These are phyloP conservation scores for Marasmius oreades DNA, from an alignment of 1,284 basidiomycete species.

Conservation along the genomic window DNA sequence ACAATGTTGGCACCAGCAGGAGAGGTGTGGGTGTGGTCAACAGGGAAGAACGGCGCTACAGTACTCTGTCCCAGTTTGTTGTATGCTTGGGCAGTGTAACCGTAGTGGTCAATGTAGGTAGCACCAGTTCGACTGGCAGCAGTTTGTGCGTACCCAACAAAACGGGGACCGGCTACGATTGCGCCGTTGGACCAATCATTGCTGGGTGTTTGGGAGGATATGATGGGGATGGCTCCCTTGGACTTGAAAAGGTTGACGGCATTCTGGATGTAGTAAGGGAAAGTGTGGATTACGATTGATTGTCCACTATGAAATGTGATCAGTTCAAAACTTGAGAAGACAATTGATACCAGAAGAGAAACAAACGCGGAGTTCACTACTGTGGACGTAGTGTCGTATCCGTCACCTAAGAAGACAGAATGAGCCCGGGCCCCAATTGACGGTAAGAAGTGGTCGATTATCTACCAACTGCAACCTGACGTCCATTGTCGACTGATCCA, in stretches of 20 bases:
- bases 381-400: constrained; percentile 30
- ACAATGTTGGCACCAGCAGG: constrained; percentile 40
- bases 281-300: constrained; percentile 34
- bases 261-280: constrained; percentile 40
- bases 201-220: constrained; percentile 46
- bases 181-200: constrained; percentile 38
- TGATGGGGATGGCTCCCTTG: constrained; percentile 44
- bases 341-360: background rate
- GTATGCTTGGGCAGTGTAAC: constrained; percentile 39
- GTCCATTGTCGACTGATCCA: constrained; percentile 32
- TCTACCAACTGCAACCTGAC: constrained; percentile 32
- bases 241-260: constrained; percentile 38
- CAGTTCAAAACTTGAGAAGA: background rate
- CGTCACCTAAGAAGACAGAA: constrained; percentile 22
- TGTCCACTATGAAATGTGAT: constrained; percentile 24
- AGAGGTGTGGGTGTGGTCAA: constrained; percentile 46
- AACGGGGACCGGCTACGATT: constrained; percentile 36
- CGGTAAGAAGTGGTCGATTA: too few relatives aligned
- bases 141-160: constrained; percentile 42
- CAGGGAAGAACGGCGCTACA: constrained; percentile 39
- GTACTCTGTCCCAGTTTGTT: constrained; percentile 36
- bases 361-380: constrained; percentile 32
- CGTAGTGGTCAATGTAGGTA: constrained; percentile 45
- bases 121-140: constrained; percentile 36
- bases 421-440: too few relatives aligned